Base-by-base conservation (phyloP, 75 land plant species). In the Cupressus sempervirens region DNA sequence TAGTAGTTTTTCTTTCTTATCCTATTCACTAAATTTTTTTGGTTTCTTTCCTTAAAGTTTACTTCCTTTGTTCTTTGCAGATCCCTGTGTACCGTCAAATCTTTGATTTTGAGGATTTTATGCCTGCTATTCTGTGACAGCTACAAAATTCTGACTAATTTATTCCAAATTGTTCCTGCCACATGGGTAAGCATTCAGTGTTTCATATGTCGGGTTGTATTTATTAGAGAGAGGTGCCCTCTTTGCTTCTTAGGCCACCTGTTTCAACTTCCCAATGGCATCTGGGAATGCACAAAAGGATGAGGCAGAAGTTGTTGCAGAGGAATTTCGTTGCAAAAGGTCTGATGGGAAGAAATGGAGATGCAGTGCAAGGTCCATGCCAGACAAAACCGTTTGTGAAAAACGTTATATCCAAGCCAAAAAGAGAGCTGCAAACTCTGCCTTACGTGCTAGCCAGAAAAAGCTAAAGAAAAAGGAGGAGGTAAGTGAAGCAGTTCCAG, bases 311-410 rank as follows among this genome's bases (percentile, higher is more conserved):
- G 94, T 92, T 40, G 89, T 94, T 80, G 93, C 96, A 10, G 96
- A 94, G 76, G 94, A 93, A 79, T 80, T 94, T 46, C 87, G 97
- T 38, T 95, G 97, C 86, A 95, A 94, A 86, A 88, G 97, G 41
- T 94, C 97, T 29, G 97, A 95, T 85, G 99, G 99, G 79, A 97
- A 97, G 84, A 94, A 94, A 48, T 97, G 99, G 99, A 87, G 96
- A 83, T 97, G 99, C 84, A 91, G 89, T 85, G 95, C 95, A 56
- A 82, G 91, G 81, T 92, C 96, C 10, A 94, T 94, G 92, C 96
- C 94, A 34, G 96, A 92, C n/a, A 94, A 95, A 54, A 94, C 94
- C 20, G 96, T 93, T 0, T 97, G 99, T 40, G 98, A 95, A 86
- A 94, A 93, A 82, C 99, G 95, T 84, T 92, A 92, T 70, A 87